Conservation (phyloP, 257 asterid species). For the Nicotiana otophora region DNA sequence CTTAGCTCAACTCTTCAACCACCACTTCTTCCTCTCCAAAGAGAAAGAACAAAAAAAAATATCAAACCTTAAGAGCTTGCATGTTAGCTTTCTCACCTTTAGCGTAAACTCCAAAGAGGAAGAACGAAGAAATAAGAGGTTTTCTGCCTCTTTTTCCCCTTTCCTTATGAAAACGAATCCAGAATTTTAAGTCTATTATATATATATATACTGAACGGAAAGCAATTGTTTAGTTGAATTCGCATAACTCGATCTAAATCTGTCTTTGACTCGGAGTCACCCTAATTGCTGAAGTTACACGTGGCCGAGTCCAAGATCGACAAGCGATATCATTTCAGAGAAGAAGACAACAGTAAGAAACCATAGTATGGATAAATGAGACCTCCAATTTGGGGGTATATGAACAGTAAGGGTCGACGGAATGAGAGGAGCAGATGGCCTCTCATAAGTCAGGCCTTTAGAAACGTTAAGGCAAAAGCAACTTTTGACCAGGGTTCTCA, state of each 20-base stretch:
- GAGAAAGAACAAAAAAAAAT: not conserved
- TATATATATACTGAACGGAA: no score
- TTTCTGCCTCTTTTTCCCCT: not conserved
- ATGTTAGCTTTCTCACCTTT: not conserved
- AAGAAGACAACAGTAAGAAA: constrained; percentile 12
- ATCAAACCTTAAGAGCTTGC: not conserved
- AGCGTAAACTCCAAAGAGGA: not conserved
- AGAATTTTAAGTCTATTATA: no score
- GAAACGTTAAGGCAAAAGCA: constrained; percentile 10
- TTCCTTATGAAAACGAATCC: not conserved
- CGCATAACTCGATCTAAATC: no score
- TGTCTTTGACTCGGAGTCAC: not conserved
- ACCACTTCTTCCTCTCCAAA: not conserved
- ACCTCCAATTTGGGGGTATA: not conserved
- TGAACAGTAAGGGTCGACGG: not conserved
- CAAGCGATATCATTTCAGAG: constrained; percentile 23
- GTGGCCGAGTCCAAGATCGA: constrained; percentile 2
- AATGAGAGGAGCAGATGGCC: not conserved
- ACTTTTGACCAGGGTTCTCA: constrained; percentile 27
- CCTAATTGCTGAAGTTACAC: not conserved
- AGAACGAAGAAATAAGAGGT: not conserved
- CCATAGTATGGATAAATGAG: not conserved
- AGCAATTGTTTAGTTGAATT: no score
- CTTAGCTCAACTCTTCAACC: not conserved
- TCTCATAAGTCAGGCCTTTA: constrained; percentile 16